Conservation (phyloP, 495 filamentous ascomycete species). For the Talaromyces liani region DNA sequence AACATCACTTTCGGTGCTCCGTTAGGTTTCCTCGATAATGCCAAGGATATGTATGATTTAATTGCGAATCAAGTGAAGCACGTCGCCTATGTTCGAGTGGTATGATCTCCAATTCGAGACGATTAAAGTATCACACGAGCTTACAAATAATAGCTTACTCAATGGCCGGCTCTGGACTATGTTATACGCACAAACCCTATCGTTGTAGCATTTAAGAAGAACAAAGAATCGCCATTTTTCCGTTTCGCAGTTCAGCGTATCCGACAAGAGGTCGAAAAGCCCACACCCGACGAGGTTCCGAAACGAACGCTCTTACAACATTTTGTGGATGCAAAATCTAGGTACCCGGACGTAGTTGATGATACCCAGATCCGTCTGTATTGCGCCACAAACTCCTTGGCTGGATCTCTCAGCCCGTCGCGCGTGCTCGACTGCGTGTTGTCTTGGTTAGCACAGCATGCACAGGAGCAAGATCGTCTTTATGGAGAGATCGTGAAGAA, state of each 20-base stretch:
- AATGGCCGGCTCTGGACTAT: background rate
- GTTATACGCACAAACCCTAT: background rate
- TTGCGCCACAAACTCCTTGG: slow-evolving; percentile 33
- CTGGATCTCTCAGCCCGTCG: slow-evolving; percentile 35
- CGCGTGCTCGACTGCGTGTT: slow-evolving; percentile 29
- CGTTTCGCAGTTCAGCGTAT: background rate
- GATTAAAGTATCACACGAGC: background rate
- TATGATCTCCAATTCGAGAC: background rate
- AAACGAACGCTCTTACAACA: slow-evolving; percentile 18
- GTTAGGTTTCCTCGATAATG: background rate
- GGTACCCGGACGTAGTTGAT: slow-evolving; percentile 21
- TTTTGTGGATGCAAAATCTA: slow-evolving; percentile 27
- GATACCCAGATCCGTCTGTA: slow-evolving; percentile 26
- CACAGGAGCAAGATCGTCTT: slow-evolving; percentile 22
- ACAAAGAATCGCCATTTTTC: slow-evolving; percentile 1
- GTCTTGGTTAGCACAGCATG: slow-evolving; percentile 31
- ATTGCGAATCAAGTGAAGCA: slow-evolving; percentile 1
- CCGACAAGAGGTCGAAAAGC: background rate
- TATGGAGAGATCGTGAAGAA: slow-evolving; percentile 27
- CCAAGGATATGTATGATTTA: background rate
- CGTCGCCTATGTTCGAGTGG: background rate
- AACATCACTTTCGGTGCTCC: background rate
- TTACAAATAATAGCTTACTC: background rate
- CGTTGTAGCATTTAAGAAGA: background rate
- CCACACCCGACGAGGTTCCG: background rate